phyloP scores from a whole-genome alignment of 2,329 filamentous ascomycete species.

The Furcasterigmium furcatum region DNA sequence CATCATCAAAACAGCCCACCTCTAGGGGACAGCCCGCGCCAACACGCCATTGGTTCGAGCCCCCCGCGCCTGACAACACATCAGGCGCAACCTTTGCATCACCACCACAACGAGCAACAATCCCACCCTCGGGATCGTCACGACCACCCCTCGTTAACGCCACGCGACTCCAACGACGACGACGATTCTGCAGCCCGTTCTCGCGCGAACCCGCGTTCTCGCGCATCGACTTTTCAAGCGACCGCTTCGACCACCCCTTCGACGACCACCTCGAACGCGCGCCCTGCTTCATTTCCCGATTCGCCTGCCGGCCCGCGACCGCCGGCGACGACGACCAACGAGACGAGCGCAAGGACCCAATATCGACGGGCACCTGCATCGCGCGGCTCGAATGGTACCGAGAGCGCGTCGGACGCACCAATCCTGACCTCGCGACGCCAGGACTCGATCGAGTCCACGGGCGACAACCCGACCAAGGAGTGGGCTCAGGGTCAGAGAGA shows the following conservation, averaged over 20 bases:
- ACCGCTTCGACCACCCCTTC: slow-evolving; percentile 13
- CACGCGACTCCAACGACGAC: slow-evolving; percentile 11
- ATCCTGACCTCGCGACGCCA: neutral
- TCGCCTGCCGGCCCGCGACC: slow-evolving; percentile 15
- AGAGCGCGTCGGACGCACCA: slow-evolving; percentile 21
- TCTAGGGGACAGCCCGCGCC: slow-evolving; percentile 2
- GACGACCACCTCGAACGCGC: slow-evolving; percentile 21
- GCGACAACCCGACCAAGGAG: slow-evolving; percentile 27
- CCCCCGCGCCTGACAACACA: slow-evolving; percentile 5
- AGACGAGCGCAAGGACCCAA: slow-evolving; percentile 24
- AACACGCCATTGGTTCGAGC: slow-evolving; percentile 1
- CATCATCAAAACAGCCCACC: neutral
- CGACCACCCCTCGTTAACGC: slow-evolving; percentile 12
- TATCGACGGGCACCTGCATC: slow-evolving; percentile 35
- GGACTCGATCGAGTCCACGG: slow-evolving; percentile 2
- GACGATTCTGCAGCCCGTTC: slow-evolving; percentile 13
- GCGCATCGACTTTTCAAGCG: slow-evolving; percentile 32
- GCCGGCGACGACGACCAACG: slow-evolving; percentile 15
- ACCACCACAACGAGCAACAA: slow-evolving; percentile 4
- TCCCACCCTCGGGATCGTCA: slow-evolving; percentile 7
- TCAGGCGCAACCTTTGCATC: slow-evolving; percentile 3
- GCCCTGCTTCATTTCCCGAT: slow-evolving; percentile 32
- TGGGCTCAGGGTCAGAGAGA: slow-evolving; percentile 42
- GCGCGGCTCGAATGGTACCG: slow-evolving; percentile 29
- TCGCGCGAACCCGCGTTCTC: slow-evolving; percentile 17